phyloP scores from a whole-genome alignment of 23 red algal genomes.

The Chondrus crispus region DNA sequence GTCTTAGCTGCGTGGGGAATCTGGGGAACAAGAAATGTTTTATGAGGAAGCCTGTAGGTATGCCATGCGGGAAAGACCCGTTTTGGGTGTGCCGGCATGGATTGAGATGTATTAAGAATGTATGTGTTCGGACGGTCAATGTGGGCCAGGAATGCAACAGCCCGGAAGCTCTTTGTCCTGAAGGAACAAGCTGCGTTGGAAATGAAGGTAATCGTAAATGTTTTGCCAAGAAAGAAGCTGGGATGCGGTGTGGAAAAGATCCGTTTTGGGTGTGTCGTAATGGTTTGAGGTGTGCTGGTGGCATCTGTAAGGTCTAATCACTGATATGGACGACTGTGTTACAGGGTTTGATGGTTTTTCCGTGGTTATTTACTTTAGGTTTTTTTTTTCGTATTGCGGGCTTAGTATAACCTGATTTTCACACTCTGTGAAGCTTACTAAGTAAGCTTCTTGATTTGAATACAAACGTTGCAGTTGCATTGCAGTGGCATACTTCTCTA shows the following conservation, averaged over 20 bases:
- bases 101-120: not conserved
- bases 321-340: too few species aligned
- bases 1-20: not conserved
- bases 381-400: too few species aligned
- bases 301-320: not conserved
- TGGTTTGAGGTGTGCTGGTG: not conserved
- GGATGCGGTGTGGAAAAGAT: slow-evolving; percentile 5
- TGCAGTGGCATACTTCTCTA: too few species aligned
- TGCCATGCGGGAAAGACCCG: not conserved
- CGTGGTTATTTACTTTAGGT: too few species aligned
- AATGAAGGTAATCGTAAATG: not conserved
- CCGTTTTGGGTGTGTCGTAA: slow-evolving; percentile 13
- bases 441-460: too few species aligned
- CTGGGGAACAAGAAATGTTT: not conserved
- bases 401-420: too few species aligned
- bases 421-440: too few species aligned
- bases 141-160: not conserved
- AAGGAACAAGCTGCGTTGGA: not conserved
- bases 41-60: not conserved
- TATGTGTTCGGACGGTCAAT: too few species aligned
- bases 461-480: too few species aligned
- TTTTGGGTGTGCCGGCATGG: not conserved
- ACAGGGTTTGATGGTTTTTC: too few species aligned
- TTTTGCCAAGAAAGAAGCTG: not conserved
- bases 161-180: not conserved